Evolutionary conservation across 2,329 filamentous ascomycete genomes (phyloP).

Genomic region (Talaromyces atroroseus): DNA sequence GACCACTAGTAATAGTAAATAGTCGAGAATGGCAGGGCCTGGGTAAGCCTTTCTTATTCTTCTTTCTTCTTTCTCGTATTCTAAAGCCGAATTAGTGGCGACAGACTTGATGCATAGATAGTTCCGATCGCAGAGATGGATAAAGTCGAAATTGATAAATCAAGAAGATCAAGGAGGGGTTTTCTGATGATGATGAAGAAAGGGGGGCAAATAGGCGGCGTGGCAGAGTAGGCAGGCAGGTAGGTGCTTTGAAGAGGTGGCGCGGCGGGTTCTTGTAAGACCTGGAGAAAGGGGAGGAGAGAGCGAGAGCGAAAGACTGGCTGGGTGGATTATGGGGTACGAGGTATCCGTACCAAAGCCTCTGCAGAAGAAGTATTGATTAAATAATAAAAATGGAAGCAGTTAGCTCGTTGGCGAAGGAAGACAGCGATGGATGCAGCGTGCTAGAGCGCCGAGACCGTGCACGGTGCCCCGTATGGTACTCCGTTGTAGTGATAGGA

Average conservation of each 20-base stretch:
- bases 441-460: conserved; percentile 11
- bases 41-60: neutral
- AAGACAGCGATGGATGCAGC: conserved; percentile 14
- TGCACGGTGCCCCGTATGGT: conserved; percentile 7
- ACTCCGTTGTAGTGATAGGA: neutral
- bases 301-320: neutral
- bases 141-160: conserved; percentile 11
- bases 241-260: conserved; percentile 13
- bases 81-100: neutral
- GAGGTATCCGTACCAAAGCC: neutral
- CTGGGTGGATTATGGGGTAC: conserved; percentile 7
- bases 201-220: conserved; percentile 16
- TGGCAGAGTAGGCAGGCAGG: conserved; percentile 15
- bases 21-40: neutral
- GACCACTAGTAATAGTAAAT: neutral
- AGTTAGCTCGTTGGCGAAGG: conserved; percentile 3
- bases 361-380: neutral
- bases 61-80: neutral
- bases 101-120: neutral
- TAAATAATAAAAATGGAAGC: conserved; percentile 13
- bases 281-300: conserved; percentile 7
- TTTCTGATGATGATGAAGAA: conserved; percentile 13
- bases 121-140: neutral
- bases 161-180: conserved; percentile 13
- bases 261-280: conserved; percentile 11